These are phyloP conservation scores for Vicia villosa DNA, from an alignment of 306 rosid species.

Conservation along the genomic window DNA sequence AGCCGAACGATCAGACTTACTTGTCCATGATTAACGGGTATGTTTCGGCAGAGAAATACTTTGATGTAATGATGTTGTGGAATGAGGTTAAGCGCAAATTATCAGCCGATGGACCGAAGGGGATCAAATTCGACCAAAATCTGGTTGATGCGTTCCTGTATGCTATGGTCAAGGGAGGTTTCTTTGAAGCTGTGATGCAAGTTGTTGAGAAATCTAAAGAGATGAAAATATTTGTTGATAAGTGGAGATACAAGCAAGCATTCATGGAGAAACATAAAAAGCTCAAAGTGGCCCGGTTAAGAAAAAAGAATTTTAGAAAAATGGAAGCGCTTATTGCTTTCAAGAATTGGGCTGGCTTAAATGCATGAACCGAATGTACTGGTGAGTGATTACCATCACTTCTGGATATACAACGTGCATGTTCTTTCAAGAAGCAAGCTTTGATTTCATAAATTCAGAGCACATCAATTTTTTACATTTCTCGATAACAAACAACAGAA, in stretches of 20 bases:
- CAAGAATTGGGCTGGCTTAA: conserved; percentile 97
- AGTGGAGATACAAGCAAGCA: conserved; percentile 98
- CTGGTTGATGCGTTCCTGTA: conserved; percentile 87
- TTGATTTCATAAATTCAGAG: conserved; percentile 23
- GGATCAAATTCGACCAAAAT: conserved; percentile 65
- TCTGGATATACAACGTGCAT: conserved; percentile 13
- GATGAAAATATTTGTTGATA: conserved; percentile 86
- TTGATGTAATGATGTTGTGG: conserved; percentile 86
- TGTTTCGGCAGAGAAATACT: conserved; percentile 77
- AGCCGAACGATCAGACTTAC: conserved; percentile 90
- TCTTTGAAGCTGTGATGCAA: conserved; percentile 95
- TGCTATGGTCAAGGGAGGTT: conserved; percentile 97
- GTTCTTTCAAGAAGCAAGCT: conserved; percentile 25
- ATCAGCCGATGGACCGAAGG: conserved; percentile 58
- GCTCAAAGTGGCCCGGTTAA: conserved; percentile 75
- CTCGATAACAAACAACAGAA: background rate
- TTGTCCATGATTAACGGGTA: conserved; percentile 81
- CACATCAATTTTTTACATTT: conserved; percentile 8
- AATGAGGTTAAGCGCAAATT: conserved; percentile 79
- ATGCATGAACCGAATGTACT: conserved; percentile 45
- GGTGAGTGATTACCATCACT: conserved; percentile 4
- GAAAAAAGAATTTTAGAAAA: conserved; percentile 71
- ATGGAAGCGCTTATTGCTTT: conserved; percentile 90
- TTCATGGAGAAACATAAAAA: conserved; percentile 95
- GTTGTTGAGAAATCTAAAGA: conserved; percentile 87